Base-by-base conservation (phyloP, 2,329 filamentous ascomycete genomes). In the Phialemoniopsis sp. region DNA sequence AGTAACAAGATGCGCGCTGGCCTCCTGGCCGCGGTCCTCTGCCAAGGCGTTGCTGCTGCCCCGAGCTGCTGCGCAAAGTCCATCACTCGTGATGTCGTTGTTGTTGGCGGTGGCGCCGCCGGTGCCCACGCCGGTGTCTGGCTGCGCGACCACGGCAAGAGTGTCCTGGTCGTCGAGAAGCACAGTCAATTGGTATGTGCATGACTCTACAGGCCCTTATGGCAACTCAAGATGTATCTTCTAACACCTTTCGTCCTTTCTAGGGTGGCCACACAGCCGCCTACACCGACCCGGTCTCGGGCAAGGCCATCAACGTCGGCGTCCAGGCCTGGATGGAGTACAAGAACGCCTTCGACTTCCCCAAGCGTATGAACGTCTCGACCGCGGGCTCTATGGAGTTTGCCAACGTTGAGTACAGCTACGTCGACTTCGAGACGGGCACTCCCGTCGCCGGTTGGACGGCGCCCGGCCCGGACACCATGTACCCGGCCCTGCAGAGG, bases 231-330 rank as follows among this genome's bases (percentile, higher is more conserved):
- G 16, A 14, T 9, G 31, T 9, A 8, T 8, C 31, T 14, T 14
- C 10, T 29, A n/a, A 16, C 28, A 14, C 15, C 17, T 26, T 6
- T n/a, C n/a, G n/a, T n/a, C n/a, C n/a, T 7, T 21, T 28, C 15
- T 12, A 52, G 48, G 62, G 62, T 13, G 62, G 62, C 14, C 55
- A 62, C 39, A 51, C 52, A 12, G 51, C 58, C 13, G 57, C 52
- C 8, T 57, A 57, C 36, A 44, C 38, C 3, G 54, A 63, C 40
- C 51, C 58, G 8, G 43, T 35, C 3, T 45, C 47, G 2, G 56
- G 50, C 13, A 44, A 46, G 32, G 30, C 32, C 6, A 44, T 46
- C 29, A 50, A 54, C 17, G 35, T 45, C 7, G 52, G 50, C 14
- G 47, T 53, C 0, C 48, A 53, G 30, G 41, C 43, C 1, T 50